Base-by-base conservation (phyloP, 768 basidiomycete genomes). In the Pleurotus platypus region DNA sequence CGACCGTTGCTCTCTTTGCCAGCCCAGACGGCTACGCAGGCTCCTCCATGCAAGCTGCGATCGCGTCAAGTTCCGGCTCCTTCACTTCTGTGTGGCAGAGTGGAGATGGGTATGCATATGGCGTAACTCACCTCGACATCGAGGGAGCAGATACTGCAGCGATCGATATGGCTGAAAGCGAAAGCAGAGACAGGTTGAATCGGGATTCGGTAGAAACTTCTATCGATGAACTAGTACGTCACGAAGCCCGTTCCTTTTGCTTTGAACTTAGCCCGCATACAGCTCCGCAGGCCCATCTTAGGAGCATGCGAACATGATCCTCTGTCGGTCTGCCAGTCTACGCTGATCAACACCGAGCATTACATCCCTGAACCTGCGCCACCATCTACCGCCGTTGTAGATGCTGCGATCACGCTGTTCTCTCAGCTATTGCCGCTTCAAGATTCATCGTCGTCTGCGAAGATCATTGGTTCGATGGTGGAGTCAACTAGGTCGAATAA, bases 51-150 rank as follows among this genome's bases (percentile, higher is more conserved):
- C 96, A 98, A 69, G 94, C 94, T 1, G 90, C 92, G 0, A 96
- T 98, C 61, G 89, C 90, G 0, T 87, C 91, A 0, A 91, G 87
- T 5, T 80, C 90, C 0, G 95, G 94, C 1, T 76, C 83, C 0
- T 95, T 97, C 69, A 86, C 85, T 2, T 84, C 82, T 12, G 79
- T 99, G 11, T 98, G 96, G 96, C 83, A 88, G 56, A 82, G 83
- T 56, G 77, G 80, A 1, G 96, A 98, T 69, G 92, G 93, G 4
- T 96, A 94, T 71, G 95, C 86, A 0, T 94, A 92, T 70, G 96
- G 96, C 0, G 86, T 97, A 2, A 92, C 92, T 2, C 88, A 80
- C 45, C 72, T 86, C 18, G 81, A 85, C 49, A 69, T 84, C 22
- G 66, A 71, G 12, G 78, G 83, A 49, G 77, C 81, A 51, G 72